Base-by-base conservation (phyloP, 1,139 yeast genomes). In the Blastobotrys capitulatus region DNA sequence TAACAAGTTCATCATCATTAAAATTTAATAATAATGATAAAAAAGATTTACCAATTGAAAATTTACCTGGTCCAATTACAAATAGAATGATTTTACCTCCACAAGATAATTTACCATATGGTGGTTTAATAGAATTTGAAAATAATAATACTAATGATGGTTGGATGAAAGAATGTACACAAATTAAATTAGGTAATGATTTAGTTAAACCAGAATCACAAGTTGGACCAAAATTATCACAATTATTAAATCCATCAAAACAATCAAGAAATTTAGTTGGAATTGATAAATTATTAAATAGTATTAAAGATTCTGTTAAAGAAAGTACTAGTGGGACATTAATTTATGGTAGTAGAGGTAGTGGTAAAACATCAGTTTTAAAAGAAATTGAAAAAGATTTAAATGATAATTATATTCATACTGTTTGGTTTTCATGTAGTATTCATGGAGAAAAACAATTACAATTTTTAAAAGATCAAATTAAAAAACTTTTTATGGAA, bases 261-360 rank as follows among this genome's bases (percentile, higher is more conserved):
- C 39, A 48, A 13, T 39, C 25, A 12, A 56, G 58, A 29, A 52
- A 63, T 5, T 75, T 84, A 0, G 78, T 85, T 38, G 95, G 92
- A 0, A 71, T 83, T 43, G 83, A 82, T 37, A 61, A 66, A 2
- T 62, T 73, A 1, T 58, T 82, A 6, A 64, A 64, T 0, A 72
- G 72, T n/a, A 62, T 80, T 15, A 61, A 71, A 0, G 73, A 72
- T 12, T 65, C 77, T 0, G 63, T 86, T 10, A 62, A 71, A 12
- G 63, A 75, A 45, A 75, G 82, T 42, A 71, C 70, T 40, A 72
- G 74, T 1, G 88, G 94, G 1, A 67, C 75, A 1, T 68, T 87
- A 48, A 62, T 90, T 0, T 76, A 80, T 57, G 97, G 97, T 0
- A 71, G 82, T 36, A 71, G 87, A 0, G 97, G 96, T 0, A 76